phyloP scores from a whole-genome alignment of 345 rosid species.

The Diplotaxis tenuifolia region DNA sequence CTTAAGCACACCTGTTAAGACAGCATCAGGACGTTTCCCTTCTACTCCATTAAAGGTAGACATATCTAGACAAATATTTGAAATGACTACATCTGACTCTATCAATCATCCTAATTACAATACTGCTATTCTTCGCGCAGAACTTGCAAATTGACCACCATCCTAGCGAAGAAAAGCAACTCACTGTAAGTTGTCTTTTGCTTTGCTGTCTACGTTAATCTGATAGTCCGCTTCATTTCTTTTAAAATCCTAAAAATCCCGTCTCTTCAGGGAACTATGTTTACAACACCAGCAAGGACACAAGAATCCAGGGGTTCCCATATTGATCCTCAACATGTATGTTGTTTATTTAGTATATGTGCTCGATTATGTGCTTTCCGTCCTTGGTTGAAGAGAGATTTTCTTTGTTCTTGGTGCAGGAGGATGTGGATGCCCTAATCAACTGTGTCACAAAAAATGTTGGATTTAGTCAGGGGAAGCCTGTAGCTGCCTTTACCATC shows the following conservation, averaged over 20 bases:
- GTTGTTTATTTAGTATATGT: slow-evolving; percentile 31
- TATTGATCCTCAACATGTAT: slow-evolving; percentile 76
- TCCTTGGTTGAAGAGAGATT: slow-evolving; percentile 21
- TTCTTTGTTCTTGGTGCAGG: slow-evolving; percentile 51
- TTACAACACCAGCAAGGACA: slow-evolving; percentile 55
- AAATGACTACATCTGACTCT: background rate
- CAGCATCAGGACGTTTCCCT: slow-evolving; percentile 57
- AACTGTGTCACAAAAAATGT: slow-evolving; percentile 67
- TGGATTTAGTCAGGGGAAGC: slow-evolving; percentile 86
- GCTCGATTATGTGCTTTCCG: background rate
- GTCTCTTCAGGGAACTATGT: slow-evolving; percentile 60
- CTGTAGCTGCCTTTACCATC: slow-evolving; percentile 87
- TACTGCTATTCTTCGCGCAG: slow-evolving; percentile 42
- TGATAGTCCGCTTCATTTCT: slow-evolving; percentile 1
- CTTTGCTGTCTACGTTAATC: background rate
- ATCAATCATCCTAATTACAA: slow-evolving; percentile 7
- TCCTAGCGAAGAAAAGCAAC: slow-evolving; percentile 45
- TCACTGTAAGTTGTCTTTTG: slow-evolving; percentile 48
- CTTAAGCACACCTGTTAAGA: slow-evolving; percentile 33
- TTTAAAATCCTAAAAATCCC: background rate
- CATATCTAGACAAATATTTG: slow-evolving; percentile 3
- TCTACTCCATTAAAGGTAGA: slow-evolving; percentile 44
- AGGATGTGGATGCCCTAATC: slow-evolving; percentile 80
- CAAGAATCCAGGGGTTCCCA: slow-evolving; percentile 57
- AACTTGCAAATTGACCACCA: slow-evolving; percentile 65